Evolutionary conservation across 2,329 filamentous ascomycete genomes (phyloP).

Genomic region (Pezicula carpinea): DNA sequence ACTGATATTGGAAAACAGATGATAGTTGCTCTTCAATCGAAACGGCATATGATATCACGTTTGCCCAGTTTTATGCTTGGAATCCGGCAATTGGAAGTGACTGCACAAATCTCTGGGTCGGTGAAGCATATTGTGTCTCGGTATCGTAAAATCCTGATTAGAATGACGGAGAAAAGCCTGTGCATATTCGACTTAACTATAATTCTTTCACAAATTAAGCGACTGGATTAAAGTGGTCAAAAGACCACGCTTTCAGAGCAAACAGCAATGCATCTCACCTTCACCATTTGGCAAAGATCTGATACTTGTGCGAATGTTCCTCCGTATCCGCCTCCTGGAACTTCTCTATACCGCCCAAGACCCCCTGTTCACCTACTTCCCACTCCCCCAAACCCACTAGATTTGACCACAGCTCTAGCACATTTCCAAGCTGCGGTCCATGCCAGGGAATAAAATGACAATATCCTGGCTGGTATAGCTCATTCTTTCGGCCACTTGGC

Average conservation of each 20-base stretch:
- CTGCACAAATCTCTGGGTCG: conserved; percentile 22
- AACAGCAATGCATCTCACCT: not conserved
- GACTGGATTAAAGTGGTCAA: not conserved
- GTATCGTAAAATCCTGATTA: not conserved
- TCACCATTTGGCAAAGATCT: conserved; percentile 1
- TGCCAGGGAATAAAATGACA: conserved; percentile 11
- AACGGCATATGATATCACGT: conserved; percentile 14
- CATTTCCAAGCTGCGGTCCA: conserved; percentile 20
- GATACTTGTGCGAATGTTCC: conserved; percentile 20
- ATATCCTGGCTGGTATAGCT: conserved; percentile 16
- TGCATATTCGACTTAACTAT: not conserved
- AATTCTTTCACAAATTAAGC: not conserved
- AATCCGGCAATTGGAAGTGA: conserved; percentile 26
- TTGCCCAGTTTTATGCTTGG: conserved; percentile 24
- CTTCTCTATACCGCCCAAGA: conserved; percentile 26
- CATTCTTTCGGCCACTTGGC: conserved; percentile 4
- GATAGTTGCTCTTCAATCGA: conserved; percentile 7
- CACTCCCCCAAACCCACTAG: conserved; percentile 25
- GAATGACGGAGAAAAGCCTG: not conserved
- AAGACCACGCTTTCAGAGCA: not conserved
- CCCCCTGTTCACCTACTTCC: conserved; percentile 22
- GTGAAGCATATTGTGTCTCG: conserved; percentile 22
- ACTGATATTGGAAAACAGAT: not conserved
- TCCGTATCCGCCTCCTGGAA: conserved; percentile 26
- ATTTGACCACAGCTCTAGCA: conserved; percentile 22